These are phyloP conservation scores for Chaetomium fimeti DNA, from an alignment of 495 filamentous ascomycete species.

Conservation along the genomic window DNA sequence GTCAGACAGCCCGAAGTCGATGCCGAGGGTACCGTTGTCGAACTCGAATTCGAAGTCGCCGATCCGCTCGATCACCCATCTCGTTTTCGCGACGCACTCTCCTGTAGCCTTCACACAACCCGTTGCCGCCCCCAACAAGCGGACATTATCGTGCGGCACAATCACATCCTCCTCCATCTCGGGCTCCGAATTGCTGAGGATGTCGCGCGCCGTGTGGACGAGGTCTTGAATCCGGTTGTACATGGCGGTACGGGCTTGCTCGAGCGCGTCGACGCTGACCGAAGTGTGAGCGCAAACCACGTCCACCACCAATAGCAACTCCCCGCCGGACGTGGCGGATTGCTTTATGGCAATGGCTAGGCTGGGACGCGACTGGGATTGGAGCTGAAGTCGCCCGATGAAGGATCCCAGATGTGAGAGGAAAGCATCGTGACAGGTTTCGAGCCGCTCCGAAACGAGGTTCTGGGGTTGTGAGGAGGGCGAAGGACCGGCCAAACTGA, in stretches of 20 bases:
- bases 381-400: conserved; percentile 83
- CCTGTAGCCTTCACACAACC: conserved; percentile 86
- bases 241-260: conserved; percentile 72
- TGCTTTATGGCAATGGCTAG: conserved; percentile 68
- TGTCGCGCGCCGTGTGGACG: conserved; percentile 73
- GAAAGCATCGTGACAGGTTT: conserved; percentile 76
- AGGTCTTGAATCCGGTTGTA: conserved; percentile 75
- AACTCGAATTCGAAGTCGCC: conserved; percentile 89
- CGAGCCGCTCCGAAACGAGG: conserved; percentile 62
- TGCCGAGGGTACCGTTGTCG: conserved; percentile 43
- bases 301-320: conserved; percentile 76
- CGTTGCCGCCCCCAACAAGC: conserved; percentile 77
- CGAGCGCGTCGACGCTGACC: conserved; percentile 60
- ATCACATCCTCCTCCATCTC: conserved; percentile 70
- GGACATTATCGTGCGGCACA: conserved; percentile 75
- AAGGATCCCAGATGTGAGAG: conserved; percentile 86
- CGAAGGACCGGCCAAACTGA: conserved; percentile 51
- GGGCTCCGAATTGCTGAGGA: conserved; percentile 60
- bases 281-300: conserved; percentile 75
- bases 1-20: conserved; percentile 49
- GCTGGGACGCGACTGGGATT: conserved; percentile 82
- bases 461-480: conserved; percentile 47
- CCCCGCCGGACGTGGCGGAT: conserved; percentile 75
- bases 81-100: conserved; percentile 84
- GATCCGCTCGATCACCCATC: conserved; percentile 79